Evolutionary conservation across 2,329 filamentous ascomycete species (phyloP), one percentile per base, ranked within the genome.

Genomic region (Neocucurbitaria cava): DNA sequence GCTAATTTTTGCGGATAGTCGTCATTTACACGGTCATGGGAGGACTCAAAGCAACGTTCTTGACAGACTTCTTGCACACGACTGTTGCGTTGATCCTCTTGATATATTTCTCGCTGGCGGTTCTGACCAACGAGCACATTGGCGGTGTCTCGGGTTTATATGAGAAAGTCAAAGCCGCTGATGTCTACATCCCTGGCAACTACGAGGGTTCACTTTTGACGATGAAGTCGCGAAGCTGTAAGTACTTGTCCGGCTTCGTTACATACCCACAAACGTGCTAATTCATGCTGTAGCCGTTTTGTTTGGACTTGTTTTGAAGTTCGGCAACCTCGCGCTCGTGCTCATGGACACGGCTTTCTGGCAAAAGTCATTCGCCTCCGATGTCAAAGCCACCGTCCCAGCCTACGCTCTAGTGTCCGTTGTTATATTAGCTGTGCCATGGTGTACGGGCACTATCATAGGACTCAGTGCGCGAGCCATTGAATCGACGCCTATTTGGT

Each of bases 1-100:
- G 24, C 40, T 96, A 44, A 80, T 95, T 1, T 90, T 0, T 77
- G 93, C 5, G 89, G 8, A 10, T 89, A 62, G 90, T 96, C n/a
- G 85, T 92, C 2, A 79, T 90, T 0, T 96, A 96, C 72, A 96
- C 91, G 1, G 82, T 83, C 28, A 83, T 83, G 54, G 82, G 82
- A 44, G 91, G 91, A 3, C 89, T 96, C 73, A 96, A 96, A 76
- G 61, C 61, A 2, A 68, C 61, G 0, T 65, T 94, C 62, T 78
- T 93, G 57, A 96, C 91, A 0, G 90, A 93, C 65, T 94, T 90
- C 75, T 84, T 92, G 43, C 92, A 96, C 71, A 94, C 90, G 0
- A 86, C 93, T 15, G 86, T 90, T 46, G 83, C 93, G 56, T 77
- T 96, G 21, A 83, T 95, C 61, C 91, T 96, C 54, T 91, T 96